Base-by-base conservation (phyloP, 495 filamentous ascomycete species). In the Parathielavia hyrcaniae region DNA sequence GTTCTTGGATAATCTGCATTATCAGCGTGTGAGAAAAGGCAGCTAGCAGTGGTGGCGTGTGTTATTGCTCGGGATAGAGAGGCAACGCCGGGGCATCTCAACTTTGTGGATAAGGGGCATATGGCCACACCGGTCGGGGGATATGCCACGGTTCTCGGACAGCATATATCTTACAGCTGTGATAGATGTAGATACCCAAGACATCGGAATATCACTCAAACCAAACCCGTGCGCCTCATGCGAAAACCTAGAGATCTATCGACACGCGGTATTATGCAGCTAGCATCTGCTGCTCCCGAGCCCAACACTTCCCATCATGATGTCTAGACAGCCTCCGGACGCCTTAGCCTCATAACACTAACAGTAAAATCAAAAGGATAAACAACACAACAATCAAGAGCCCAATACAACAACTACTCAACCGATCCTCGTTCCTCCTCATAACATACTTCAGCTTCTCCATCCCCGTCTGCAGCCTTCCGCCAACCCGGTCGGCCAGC, bases 381-480 rank as follows among this genome's bases (percentile, higher is more conserved):
- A 95, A 84, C 57, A 97, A 81, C 50, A 93, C 87, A 55, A 90
- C 80, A 47, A 96, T 93, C 62, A 97, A 77, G 16, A 91, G 65
- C 14, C 76, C 89, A 62, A 98, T 96, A 73, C 91, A 97, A 72
- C 91, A 97, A 66, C 90, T 89, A 58, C 90, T 97, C 78, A 85
- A 73, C 71, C 77, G 75, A 84, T 95, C 93, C 79, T 97, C 93
- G 74, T 95, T 97, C 77, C 86, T 83, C 72, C 87, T 82, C 63
- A 97, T 85, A 59, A 98, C 86, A 71, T 85, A 81, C 49, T 83
- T 82, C 60, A 97, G 79, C 71, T 85, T 90, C 71, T 89, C 86
- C 75, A 97, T 83, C 6, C 95, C 93, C 63, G 79, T 88, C 72
- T 86, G 81, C 65, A 98, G 69, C 69, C 93, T 86, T 13, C 88